These are phyloP conservation scores for Reutealis trisperma DNA, from an alignment of 345 rosid species.

Conservation along the genomic window DNA sequence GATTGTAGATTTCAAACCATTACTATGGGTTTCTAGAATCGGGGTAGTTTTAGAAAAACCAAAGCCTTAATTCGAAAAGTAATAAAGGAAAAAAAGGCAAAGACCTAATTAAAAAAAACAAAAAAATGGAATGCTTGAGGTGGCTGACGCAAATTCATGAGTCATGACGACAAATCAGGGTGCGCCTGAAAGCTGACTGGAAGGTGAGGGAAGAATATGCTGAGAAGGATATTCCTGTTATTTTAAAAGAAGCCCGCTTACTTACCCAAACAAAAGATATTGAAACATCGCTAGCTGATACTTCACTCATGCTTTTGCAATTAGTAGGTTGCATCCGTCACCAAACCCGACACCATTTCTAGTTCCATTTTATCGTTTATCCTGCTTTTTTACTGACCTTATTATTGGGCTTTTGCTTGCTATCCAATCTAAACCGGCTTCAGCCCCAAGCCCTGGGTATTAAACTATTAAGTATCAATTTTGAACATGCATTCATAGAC, in stretches of 20 bases:
- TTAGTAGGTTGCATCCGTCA: not conserved
- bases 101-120: not conserved
- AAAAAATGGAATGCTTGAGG: not conserved
- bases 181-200: not conserved
- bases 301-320: no score
- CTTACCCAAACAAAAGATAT: not conserved
- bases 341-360: not conserved
- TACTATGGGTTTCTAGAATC: no score
- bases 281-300: no score
- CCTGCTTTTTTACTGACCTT: not conserved
- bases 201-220: constrained; percentile 7
- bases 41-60: no score
- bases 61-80: no score
- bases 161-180: not conserved
- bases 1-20: no score
- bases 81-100: not conserved
- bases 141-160: no score
- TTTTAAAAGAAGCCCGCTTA: not conserved
- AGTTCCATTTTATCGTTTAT: not conserved
- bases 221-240: constrained; percentile 8
- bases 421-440: not conserved
- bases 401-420: not conserved
- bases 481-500: no score
- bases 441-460: no score
- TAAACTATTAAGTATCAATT: no score